Percentiles rank a stretch among this genome's conserved stretches.
These are phyloP conservation scores for Protoeuglena noctilucae DNA, from an alignment of 139 green algal genomes.

Conservation along the genomic window DNA sequence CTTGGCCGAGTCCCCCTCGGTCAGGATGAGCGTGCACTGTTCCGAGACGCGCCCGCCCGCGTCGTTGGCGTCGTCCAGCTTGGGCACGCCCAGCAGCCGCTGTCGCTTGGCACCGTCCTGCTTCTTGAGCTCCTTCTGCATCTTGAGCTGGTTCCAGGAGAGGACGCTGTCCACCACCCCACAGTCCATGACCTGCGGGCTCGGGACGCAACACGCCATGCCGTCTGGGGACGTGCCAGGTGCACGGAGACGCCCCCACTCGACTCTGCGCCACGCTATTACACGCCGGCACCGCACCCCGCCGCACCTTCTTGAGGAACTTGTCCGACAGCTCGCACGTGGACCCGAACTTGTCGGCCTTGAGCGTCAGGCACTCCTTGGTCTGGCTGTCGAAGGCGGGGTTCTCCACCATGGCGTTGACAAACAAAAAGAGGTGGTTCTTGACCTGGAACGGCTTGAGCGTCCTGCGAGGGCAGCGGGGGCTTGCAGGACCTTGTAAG, in stretches of 20 bases:
- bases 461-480: constrained; percentile 18
- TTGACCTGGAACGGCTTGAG: constrained; percentile 93
- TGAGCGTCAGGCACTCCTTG: constrained; percentile 91
- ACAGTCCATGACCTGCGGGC: not conserved
- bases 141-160: constrained; percentile 78
- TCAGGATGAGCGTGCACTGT: constrained; percentile 98
- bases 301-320: constrained; percentile 77
- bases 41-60: constrained; percentile 65
- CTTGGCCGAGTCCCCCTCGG: constrained; percentile 96
- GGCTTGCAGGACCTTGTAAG: too few relatives aligned
- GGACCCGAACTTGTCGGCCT: constrained; percentile 74
- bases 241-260: too few relatives aligned
- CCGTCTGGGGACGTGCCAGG: constrained; percentile 30
- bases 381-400: constrained; percentile 98
- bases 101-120: constrained; percentile 79
- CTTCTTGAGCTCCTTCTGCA: constrained; percentile 92
- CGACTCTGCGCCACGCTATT: too few relatives aligned
- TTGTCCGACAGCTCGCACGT: constrained; percentile 68
- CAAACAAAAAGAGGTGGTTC: constrained; percentile 95
- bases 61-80: constrained; percentile 96
- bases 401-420: constrained; percentile 94
- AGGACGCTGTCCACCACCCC: constrained; percentile 78
- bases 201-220: not conserved
- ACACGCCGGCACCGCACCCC: not conserved
- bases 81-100: constrained; percentile 67